Conservation (phyloP, 1,139 yeast species). For the Yamadazyma trypodendri region DNA sequence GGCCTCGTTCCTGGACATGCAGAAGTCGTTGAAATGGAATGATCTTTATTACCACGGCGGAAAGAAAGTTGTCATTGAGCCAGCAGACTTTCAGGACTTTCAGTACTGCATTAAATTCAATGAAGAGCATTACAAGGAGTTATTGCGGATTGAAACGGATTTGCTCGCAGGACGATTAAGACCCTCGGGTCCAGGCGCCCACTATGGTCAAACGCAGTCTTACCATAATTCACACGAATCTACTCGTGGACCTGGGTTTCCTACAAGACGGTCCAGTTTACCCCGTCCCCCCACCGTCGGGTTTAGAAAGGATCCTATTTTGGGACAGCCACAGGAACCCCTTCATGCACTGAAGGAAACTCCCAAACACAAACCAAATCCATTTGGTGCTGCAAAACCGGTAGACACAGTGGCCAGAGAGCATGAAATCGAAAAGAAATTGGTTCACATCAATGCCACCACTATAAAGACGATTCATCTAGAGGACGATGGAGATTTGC, state of each 20-base stretch:
- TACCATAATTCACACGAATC: background rate
- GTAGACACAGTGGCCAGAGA: slow-evolving; percentile 42
- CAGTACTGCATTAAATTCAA: slow-evolving; percentile 44
- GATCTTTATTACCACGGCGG: slow-evolving; percentile 41
- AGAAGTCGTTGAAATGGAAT: slow-evolving; percentile 46
- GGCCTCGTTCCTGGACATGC: slow-evolving; percentile 43
- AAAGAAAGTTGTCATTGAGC: slow-evolving; percentile 42
- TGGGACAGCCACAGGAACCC: slow-evolving; percentile 1
- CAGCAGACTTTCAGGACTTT: slow-evolving; percentile 51
- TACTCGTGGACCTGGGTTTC: background rate
- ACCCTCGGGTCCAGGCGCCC: slow-evolving; percentile 8
- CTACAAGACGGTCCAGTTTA: slow-evolving; percentile 5
- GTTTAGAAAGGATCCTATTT: slow-evolving; percentile 4
- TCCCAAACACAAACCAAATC: slow-evolving; percentile 33
- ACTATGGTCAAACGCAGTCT: background rate
- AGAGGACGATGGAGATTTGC: slow-evolving; percentile 12
- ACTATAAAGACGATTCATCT: slow-evolving; percentile 54
- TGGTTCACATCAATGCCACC: slow-evolving; percentile 54
- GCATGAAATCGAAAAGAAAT: slow-evolving; percentile 43
- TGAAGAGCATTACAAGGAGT: slow-evolving; percentile 32
- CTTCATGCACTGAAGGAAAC: slow-evolving; percentile 1
- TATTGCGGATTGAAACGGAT: slow-evolving; percentile 32
- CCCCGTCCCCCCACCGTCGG: slow-evolving; percentile 6
- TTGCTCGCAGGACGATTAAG: slow-evolving; percentile 23
- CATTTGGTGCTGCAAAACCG: slow-evolving; percentile 49